Percentiles rank a stretch among this genome's conserved stretches.
Evolutionary conservation across 2,329 filamentous ascomycete species (phyloP).

Genomic region (Alternaria incomplexa): DNA sequence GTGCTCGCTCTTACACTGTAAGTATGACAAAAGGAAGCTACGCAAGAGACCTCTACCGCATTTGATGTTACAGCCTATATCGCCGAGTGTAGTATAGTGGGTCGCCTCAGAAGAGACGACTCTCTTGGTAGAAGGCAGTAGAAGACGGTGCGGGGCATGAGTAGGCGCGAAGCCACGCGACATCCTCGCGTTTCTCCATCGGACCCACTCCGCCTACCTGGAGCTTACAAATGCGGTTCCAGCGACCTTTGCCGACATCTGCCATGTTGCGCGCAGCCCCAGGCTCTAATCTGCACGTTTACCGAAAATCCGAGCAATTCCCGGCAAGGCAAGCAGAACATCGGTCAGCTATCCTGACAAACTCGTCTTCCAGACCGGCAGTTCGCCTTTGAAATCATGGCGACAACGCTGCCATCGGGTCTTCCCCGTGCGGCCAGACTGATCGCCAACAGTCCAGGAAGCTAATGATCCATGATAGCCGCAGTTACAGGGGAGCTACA

Average conservation of each 20-base stretch:
- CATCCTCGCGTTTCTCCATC: constrained; percentile 1
- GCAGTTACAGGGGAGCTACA: constrained; percentile 4
- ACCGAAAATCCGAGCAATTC: neutral
- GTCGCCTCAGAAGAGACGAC: neutral
- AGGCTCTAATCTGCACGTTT: neutral
- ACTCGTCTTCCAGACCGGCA: neutral
- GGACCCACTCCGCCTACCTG: constrained; percentile 1
- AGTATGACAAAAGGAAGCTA: neutral
- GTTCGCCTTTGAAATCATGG: neutral
- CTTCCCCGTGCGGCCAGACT: neutral
- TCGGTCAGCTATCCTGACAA: neutral
- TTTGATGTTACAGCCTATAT: neutral
- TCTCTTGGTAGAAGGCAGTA: constrained; percentile 1
- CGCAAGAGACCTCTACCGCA: neutral
- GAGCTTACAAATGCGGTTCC: constrained; percentile 12
- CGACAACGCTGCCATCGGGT: neutral
- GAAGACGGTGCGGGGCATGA: constrained; percentile 4
- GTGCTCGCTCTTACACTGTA: neutral
- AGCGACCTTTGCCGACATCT: neutral
- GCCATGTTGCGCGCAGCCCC: neutral
- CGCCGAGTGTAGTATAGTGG: neutral
- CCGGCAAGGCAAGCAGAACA: neutral
- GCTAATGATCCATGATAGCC: constrained; percentile 3
- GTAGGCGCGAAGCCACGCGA: constrained; percentile 5
- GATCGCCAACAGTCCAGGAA: neutral